Evolutionary conservation across 1,139 yeast genomes (phyloP), one percentile per base, ranked within the genome.

Genomic region (Spathaspora sp.): DNA sequence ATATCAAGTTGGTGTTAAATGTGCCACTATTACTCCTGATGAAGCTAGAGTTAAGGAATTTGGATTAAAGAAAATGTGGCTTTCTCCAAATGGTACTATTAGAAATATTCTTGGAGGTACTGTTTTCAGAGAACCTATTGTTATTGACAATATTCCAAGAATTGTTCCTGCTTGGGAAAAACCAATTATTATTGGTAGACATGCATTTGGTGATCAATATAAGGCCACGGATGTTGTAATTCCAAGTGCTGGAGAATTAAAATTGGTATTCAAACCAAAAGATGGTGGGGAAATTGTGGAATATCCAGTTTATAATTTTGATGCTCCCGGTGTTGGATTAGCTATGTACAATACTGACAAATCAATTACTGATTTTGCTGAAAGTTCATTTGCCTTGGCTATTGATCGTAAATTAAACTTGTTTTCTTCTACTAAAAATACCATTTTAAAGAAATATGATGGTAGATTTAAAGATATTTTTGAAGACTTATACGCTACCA

Each of bases 11-110:
- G 98, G 96, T 50, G 86, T 91, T 60, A 91, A 91, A 74, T 91
- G 98, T 74, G 98, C 98, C 44, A 91, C 98, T 47, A 91, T 91
- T 67, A 91, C 98, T n/a, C 98, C 98, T 7, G 98, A 91, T 66
- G 98, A 91, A 74, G 91, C 87, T 39, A 82, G 98, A 59, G 97
- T 91, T 46, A 72, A 88, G 68, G 98, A 91, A 71, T 91, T 89
- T 67, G 73, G 78, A 51, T 80, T 91, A 68, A 90, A 90, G 72
- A 86, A 90, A 69, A 91, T 91, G 98, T 91, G 97, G 97, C 79
- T 87, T 47, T 89, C 97, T 20, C 98, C 98, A 55, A 91, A 91
- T 69, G 98, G 98, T 56, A 91, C 98, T 42, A 88, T 91, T 65
- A 83, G 98, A 70, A 91, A 91, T 72, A 86, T 91, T 56, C 77